Percentiles rank a stretch among this genome's conserved stretches.
Evolutionary conservation across 75 land plant species (phyloP).

Genomic region (Pinus tabuliformis): DNA sequence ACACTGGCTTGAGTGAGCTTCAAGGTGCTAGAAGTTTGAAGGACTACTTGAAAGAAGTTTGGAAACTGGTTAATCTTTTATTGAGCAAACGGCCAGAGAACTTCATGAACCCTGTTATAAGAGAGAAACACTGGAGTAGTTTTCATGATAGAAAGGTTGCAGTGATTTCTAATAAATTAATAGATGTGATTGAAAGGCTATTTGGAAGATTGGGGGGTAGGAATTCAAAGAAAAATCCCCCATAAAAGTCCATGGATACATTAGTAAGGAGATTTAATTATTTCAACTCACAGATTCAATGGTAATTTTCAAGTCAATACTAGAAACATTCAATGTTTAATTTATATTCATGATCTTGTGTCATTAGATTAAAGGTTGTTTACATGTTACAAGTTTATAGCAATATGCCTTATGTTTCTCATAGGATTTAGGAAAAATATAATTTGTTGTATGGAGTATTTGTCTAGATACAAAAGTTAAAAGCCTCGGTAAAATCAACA

Average conservation of each 20-base stretch:
- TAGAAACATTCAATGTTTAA: not conserved
- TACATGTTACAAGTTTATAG: too few species aligned
- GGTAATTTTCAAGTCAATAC: not conserved
- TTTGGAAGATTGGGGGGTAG: conserved; percentile 67
- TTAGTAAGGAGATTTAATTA: conserved; percentile 89
- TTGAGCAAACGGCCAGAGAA: conserved; percentile 82
- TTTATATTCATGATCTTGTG: too few species aligned
- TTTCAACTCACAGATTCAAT: conserved; percentile 25
- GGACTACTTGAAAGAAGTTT: conserved; percentile 58
- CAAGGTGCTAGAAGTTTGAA: conserved; percentile 20
- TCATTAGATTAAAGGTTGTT: too few species aligned
- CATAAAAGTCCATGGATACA: conserved; percentile 83
- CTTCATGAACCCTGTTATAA: conserved; percentile 90
- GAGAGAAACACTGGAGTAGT: conserved; percentile 80
- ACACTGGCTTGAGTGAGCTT: too few species aligned
- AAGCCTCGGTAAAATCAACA: too few species aligned
- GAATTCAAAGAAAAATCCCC: conserved; percentile 54
- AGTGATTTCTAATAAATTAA: conserved; percentile 74
- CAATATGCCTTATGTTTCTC: too few species aligned
- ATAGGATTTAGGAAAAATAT: too few species aligned
- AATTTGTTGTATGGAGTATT: too few species aligned
- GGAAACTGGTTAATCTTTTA: conserved; percentile 87
- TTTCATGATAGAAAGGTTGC: conserved; percentile 80
- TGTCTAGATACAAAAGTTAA: too few species aligned
- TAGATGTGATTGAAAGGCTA: conserved; percentile 73